phyloP scores from a whole-genome alignment of 768 basidiomycete genomes.

The Lyophyllum shimeji region DNA sequence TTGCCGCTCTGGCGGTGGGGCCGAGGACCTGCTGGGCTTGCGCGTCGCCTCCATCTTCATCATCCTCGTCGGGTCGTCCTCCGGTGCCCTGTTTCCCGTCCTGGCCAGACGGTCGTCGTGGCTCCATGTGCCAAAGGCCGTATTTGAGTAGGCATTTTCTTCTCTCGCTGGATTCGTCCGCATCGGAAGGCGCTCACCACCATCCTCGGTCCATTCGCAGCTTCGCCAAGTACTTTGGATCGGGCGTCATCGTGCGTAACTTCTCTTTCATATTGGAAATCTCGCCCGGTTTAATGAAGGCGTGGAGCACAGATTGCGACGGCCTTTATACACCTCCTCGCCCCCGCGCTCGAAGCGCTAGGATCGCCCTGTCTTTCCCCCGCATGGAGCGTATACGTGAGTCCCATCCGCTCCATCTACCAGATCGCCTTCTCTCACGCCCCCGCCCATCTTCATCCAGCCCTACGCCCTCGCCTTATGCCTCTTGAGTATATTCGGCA shows the following conservation, averaged over 20 bases:
- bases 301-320: conserved; percentile 68
- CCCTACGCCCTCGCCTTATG: conserved; percentile 83
- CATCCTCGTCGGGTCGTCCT: conserved; percentile 57
- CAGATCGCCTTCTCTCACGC: neutral
- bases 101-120: conserved; percentile 50
- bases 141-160: conserved; percentile 63
- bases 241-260: conserved; percentile 75
- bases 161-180: neutral
- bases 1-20: conserved; percentile 57
- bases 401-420: conserved; percentile 23
- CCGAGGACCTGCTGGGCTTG: conserved; percentile 45
- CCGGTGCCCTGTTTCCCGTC: conserved; percentile 73
- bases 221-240: conserved; percentile 90
- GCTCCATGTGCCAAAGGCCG: conserved; percentile 53
- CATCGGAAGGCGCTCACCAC: conserved; percentile 21
- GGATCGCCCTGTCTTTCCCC: conserved; percentile 65
- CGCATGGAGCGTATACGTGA: conserved; percentile 75
- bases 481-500: conserved; percentile 75
- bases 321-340: conserved; percentile 82
- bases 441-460: conserved; percentile 32
- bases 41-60: conserved; percentile 77
- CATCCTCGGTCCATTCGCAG: conserved; percentile 27
- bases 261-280: neutral
- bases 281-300: conserved; percentile 1
- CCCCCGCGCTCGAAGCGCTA: conserved; percentile 73